Conservation (phyloP, 2,329 filamentous ascomycete species). For the Aspergillus sp. region DNA sequence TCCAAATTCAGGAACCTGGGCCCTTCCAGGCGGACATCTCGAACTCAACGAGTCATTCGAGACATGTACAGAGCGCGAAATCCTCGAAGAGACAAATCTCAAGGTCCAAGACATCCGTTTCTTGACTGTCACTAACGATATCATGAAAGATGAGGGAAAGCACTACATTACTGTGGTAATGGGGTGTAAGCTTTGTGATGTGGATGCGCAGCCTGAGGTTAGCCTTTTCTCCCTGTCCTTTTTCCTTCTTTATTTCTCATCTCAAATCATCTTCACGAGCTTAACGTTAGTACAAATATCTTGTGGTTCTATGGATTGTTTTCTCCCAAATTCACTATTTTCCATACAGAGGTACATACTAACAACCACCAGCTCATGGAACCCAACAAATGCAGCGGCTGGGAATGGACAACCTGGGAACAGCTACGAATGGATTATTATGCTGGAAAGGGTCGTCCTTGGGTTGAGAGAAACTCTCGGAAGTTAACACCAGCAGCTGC, state of each 20-base stretch:
- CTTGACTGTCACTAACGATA: slow-evolving; percentile 65
- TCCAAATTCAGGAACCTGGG: slow-evolving; percentile 57
- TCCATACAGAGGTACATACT: too few species aligned
- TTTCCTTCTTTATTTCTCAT: too few species aligned
- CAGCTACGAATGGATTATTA: slow-evolving; percentile 33
- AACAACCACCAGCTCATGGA: slow-evolving; percentile 36
- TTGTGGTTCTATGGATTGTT: too few species aligned
- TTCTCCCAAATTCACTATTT: too few species aligned
- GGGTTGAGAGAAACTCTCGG: too few species aligned
- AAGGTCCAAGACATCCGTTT: slow-evolving; percentile 55
- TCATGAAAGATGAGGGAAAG: slow-evolving; percentile 61
- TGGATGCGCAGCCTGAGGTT: slow-evolving; percentile 56
- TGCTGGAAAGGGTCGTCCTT: too few species aligned
- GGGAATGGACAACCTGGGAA: slow-evolving; percentile 57
- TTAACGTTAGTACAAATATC: too few species aligned
- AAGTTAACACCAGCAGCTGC: too few species aligned
- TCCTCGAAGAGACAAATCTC: slow-evolving; percentile 70
- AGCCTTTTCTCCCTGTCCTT: slow-evolving; percentile 17
- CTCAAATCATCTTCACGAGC: too few species aligned
- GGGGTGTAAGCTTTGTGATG: slow-evolving; percentile 52
- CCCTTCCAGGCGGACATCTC: slow-evolving; percentile 74
- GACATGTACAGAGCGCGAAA: slow-evolving; percentile 66
- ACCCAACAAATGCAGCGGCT: slow-evolving; percentile 57
- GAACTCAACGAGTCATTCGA: slow-evolving; percentile 67
- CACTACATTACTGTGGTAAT: slow-evolving; percentile 78